These are phyloP conservation scores for Pulveroboletus sp. DNA, from an alignment of 1,284 basidiomycete genomes.

Conservation along the genomic window DNA sequence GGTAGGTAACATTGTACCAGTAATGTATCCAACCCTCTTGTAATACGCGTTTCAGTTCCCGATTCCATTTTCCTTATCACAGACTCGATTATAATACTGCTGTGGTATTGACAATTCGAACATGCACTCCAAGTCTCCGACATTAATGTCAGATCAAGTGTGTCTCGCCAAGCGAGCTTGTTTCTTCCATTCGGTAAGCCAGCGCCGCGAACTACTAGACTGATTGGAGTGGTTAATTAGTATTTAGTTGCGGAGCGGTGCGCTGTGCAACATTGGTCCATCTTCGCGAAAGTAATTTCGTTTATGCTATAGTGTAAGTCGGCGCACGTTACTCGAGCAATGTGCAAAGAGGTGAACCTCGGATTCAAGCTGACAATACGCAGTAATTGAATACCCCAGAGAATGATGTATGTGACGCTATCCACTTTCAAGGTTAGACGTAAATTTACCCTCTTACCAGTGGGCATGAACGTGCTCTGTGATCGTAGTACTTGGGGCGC, in stretches of 20 bases:
- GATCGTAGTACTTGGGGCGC: background rate
- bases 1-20: constrained; percentile 27
- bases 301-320: background rate
- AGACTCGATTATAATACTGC: background rate
- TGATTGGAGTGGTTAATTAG: background rate
- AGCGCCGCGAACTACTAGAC: no score
- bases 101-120: background rate
- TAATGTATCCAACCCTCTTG: constrained; percentile 32
- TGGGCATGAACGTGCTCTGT: constrained; percentile 1
- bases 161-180: no score
- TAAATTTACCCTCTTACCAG: background rate
- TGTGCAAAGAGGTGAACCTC: no score
- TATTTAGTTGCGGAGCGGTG: background rate
- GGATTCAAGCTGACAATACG: no score
- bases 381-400: background rate
- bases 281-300: background rate
- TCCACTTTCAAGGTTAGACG: background rate
- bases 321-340: background rate
- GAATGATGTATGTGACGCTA: no score
- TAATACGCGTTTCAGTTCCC: constrained; percentile 22
- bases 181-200: background rate
- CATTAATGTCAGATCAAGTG: no score
- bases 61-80: background rate
- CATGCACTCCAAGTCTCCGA: background rate
- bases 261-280: background rate